These are phyloP conservation scores for Chondrus crispus DNA, from an alignment of 23 red algal species.

Conservation along the genomic window DNA sequence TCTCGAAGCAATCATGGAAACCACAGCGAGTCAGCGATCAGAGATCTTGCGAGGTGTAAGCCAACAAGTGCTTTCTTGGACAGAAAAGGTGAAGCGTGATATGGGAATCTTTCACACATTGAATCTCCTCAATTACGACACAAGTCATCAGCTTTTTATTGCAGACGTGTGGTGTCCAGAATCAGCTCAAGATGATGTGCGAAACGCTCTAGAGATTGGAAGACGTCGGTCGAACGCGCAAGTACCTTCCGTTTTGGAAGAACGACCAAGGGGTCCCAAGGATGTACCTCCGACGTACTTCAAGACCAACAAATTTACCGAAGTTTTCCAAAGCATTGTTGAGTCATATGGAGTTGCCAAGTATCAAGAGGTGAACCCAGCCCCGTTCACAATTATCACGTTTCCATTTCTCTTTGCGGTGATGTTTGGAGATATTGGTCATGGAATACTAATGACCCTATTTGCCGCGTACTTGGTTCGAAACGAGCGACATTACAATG, in stretches of 20 bases:
- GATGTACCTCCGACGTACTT: conserved; percentile 83
- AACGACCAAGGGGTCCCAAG: conserved; percentile 6
- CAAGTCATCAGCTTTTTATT: conserved; percentile 81
- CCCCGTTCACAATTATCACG: conserved; percentile 86
- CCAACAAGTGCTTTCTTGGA: conserved; percentile 71
- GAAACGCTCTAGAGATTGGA: conserved; percentile 72
- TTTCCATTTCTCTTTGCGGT: conserved; percentile 99
- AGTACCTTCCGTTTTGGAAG: conserved; percentile 88
- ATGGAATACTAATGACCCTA: conserved; percentile 92
- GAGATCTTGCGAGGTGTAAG: conserved; percentile 69
- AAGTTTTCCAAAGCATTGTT: conserved; percentile 91
- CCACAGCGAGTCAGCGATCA: conserved; percentile 49
- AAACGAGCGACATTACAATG: conserved; percentile 53
- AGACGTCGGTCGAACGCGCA: conserved; percentile 75
- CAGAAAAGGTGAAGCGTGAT: conserved; percentile 70
- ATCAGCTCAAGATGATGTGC: conserved; percentile 57
- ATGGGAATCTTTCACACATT: conserved; percentile 89
- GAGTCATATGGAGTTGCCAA: conserved; percentile 94
- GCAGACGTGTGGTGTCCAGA: conserved; percentile 92
- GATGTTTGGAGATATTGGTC: conserved; percentile 99
- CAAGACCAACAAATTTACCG: conserved; percentile 96
- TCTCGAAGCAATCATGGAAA: conserved; percentile 64
- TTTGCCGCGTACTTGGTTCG: conserved; percentile 77
- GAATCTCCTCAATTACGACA: conserved; percentile 96
- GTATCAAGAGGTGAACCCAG: conserved; percentile 98